A percentile compares a stretch with the other conserved stretches of the same genome.
These are phyloP conservation scores for Fusarium decemcellulare DNA, from an alignment of 2,329 filamentous ascomycete genomes.

Conservation along the genomic window DNA sequence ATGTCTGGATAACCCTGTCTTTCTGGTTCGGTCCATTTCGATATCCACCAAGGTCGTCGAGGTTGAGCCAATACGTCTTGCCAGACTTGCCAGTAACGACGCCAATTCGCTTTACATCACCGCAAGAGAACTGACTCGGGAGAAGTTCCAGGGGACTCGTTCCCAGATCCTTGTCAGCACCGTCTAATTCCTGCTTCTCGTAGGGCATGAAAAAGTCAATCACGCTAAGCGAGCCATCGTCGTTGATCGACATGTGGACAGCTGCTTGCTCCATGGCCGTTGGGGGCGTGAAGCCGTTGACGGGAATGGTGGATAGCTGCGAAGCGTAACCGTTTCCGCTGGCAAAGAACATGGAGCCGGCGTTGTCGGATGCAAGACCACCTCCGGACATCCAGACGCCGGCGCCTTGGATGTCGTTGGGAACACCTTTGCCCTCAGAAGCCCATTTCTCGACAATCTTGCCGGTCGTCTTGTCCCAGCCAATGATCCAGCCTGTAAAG, in stretches of 20 bases:
- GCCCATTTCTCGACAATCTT: slow-evolving; percentile 57
- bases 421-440: slow-evolving; percentile 58
- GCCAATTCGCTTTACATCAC: slow-evolving; percentile 61
- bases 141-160: slow-evolving; percentile 60
- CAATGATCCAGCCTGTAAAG: slow-evolving; percentile 67
- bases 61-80: slow-evolving; percentile 61
- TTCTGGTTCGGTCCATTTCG: slow-evolving; percentile 52
- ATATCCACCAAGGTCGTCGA: slow-evolving; percentile 58
- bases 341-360: slow-evolving; percentile 56
- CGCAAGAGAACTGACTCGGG: slow-evolving; percentile 59
- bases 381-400: slow-evolving; percentile 61
- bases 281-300: slow-evolving; percentile 55
- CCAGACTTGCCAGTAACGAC: slow-evolving; percentile 66
- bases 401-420: slow-evolving; percentile 55
- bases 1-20: slow-evolving; percentile 61
- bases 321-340: slow-evolving; percentile 60
- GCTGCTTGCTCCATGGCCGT: slow-evolving; percentile 62
- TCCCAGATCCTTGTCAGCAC: slow-evolving; percentile 66
- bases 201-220: slow-evolving; percentile 70
- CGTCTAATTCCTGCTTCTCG: slow-evolving; percentile 65
- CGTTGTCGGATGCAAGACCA: slow-evolving; percentile 56
- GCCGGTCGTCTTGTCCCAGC: slow-evolving; percentile 60
- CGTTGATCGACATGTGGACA: slow-evolving; percentile 58
- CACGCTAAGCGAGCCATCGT: slow-evolving; percentile 58
- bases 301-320: slow-evolving; percentile 54